Evolutionary conservation across 345 rosid species (phyloP).

Genomic region (Erucastrum elatum): DNA sequence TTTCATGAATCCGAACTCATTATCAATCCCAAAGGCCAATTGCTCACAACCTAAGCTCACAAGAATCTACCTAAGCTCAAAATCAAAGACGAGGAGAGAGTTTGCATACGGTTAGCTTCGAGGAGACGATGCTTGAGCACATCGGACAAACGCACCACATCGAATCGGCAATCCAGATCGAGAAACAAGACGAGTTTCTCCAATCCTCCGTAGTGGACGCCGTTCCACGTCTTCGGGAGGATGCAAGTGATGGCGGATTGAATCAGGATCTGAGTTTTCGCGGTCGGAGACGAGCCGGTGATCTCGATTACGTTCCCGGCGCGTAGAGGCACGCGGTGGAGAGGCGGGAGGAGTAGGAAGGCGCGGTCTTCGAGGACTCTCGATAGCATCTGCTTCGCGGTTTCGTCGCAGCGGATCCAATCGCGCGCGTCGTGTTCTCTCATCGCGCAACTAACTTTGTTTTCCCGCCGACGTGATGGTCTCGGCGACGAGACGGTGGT

Average conservation of each 20-base stretch:
- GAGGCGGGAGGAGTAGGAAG: conserved; percentile 56
- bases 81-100: neutral
- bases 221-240: neutral
- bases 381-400: conserved; percentile 56
- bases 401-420: conserved; percentile 67
- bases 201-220: conserved; percentile 39
- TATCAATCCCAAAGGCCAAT: neutral
- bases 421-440: conserved; percentile 18
- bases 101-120: conserved; percentile 37
- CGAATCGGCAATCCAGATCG: conserved; percentile 81
- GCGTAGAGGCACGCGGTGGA: conserved; percentile 64
- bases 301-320: conserved; percentile 70
- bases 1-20: neutral
- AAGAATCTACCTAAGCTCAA: neutral
- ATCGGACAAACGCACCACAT: conserved; percentile 58
- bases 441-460: conserved; percentile 5
- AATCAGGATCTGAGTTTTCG: conserved; percentile 69
- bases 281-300: conserved; percentile 66
- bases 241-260: conserved; percentile 27
- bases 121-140: conserved; percentile 56
- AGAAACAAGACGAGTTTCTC: conserved; percentile 50
- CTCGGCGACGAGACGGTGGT: neutral
- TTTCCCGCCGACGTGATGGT: conserved; percentile 12
- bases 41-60: neutral
- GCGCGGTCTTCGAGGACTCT: conserved; percentile 52